Base-by-base conservation (phyloP, 73 alveolate species). In the Paramecium bursaria region DNA sequence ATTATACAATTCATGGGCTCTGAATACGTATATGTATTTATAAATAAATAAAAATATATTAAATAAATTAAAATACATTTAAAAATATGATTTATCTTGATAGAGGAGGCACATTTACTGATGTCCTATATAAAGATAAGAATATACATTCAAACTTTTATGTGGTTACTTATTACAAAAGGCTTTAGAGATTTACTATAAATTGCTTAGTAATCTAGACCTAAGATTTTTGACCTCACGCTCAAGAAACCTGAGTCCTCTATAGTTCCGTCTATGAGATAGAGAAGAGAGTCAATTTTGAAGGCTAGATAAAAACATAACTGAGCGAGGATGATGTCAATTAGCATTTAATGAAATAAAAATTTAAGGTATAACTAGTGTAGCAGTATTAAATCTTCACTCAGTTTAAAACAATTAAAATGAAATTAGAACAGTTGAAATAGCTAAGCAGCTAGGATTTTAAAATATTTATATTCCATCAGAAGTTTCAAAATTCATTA, bases 71-170 rank as follows among this genome's bases (percentile, higher is more conserved):
- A n/a, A n/a, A n/a, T n/a, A n/a, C n/a, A n/a, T n/a, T n/a, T n/a
- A n/a, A n/a, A n/a, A n/a, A n/a, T n/a, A n/a, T n/a, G n/a, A n/a
- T n/a, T n/a, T n/a, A n/a, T n/a, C n/a, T n/a, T n/a, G 98, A 93
- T 47, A 87, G 98, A 93, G 98, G 98, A 42, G 98, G 98, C 10
- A 93, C 98, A 48, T 93, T 93, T 80, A 93, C 98, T 5, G 98
- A 93, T 53, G 73, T 93, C 19, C 91, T 85, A 53, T 89, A 94
- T 51, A 55, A 49, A 15, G 52, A 29, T 17, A 23, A 57, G n/a
- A n/a, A n/a, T n/a, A n/a, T n/a, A n/a, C n/a, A n/a, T n/a, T n/a
- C n/a, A n/a, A n/a, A n/a, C n/a, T n/a, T n/a, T n/a, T n/a, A n/a
- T n/a, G n/a, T n/a, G n/a, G n/a, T n/a, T n/a, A n/a, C 19, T 95